Percentiles rank a stretch among this genome's conserved stretches.
phyloP scores from a whole-genome alignment of 2,329 filamentous ascomycete species.

The Rutstroemia sydowiana region DNA sequence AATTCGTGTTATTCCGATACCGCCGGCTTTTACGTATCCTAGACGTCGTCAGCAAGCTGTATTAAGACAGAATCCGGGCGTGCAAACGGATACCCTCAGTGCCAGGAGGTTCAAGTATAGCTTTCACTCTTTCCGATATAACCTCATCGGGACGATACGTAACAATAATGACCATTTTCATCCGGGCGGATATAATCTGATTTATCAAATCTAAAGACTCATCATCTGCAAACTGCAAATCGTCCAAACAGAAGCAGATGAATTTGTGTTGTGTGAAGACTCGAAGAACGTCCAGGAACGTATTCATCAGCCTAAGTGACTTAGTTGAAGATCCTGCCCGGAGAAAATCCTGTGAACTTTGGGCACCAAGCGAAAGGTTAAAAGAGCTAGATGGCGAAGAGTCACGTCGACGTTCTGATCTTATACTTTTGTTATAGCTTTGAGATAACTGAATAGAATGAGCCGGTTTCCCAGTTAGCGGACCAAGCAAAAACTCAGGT shows the following conservation, averaged over 20 bases:
- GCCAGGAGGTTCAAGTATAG: constrained; percentile 46
- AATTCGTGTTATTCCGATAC: constrained; percentile 59
- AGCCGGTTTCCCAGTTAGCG: constrained; percentile 9
- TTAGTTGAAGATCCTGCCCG: constrained; percentile 52
- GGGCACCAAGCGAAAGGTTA: constrained; percentile 33
- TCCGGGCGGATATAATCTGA: constrained; percentile 68
- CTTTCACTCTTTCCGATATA: constrained; percentile 45
- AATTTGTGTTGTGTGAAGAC: constrained; percentile 78
- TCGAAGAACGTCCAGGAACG: constrained; percentile 77
- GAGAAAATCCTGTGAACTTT: constrained; percentile 53
- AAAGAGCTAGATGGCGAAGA: constrained; percentile 25
- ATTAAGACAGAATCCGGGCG: constrained; percentile 14
- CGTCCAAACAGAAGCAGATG: constrained; percentile 71
- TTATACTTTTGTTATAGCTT: constrained; percentile 26
- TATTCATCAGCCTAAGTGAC: constrained; percentile 73
- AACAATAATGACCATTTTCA: constrained; percentile 68
- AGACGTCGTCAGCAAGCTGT: constrained; percentile 18
- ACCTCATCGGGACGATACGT: constrained; percentile 66
- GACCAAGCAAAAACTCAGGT: constrained; percentile 61
- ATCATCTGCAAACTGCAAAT: constrained; percentile 82
- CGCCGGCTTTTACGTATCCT: constrained; percentile 33
- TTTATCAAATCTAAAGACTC: constrained; percentile 80
- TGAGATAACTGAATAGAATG: constrained; percentile 18
- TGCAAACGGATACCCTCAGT: constrained; percentile 40
- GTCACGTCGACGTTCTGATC: constrained; percentile 22